phyloP scores from a whole-genome alignment of 495 filamentous ascomycete genomes.

The Podospora sp. region DNA sequence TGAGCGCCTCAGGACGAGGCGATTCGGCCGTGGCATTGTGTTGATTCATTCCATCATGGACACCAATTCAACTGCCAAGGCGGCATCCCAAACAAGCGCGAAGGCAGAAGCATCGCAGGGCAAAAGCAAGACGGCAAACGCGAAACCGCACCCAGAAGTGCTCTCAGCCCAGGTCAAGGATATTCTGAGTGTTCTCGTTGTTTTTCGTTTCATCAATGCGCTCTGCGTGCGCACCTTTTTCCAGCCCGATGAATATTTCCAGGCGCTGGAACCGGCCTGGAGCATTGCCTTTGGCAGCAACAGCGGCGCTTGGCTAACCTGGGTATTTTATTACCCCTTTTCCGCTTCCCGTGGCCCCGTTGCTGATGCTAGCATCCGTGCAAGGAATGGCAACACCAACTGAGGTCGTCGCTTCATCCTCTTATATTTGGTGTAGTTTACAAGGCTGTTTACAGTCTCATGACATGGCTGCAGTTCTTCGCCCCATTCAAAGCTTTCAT shows the following conservation, averaged over 20 bases:
- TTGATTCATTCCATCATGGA: not conserved
- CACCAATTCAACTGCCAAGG: not conserved
- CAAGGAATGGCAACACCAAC: slow-evolving; percentile 91
- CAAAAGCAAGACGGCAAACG: not conserved
- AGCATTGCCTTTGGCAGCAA: slow-evolving; percentile 75
- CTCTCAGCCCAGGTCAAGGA: slow-evolving; percentile 41
- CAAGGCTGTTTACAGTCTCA: slow-evolving; percentile 56
- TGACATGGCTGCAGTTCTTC: slow-evolving; percentile 53
- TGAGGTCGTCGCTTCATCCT: slow-evolving; percentile 93
- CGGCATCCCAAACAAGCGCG: not conserved
- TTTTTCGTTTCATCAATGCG: slow-evolving; percentile 83
- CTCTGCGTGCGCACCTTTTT: slow-evolving; percentile 89
- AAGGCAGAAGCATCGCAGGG: not conserved
- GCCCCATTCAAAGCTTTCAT: slow-evolving; percentile 58
- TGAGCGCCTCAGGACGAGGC: not conserved
- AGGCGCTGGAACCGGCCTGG: slow-evolving; percentile 96
- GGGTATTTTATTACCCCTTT: slow-evolving; percentile 61
- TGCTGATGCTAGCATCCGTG: slow-evolving; percentile 8
- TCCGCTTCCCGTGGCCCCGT: not conserved
- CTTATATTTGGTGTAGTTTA: slow-evolving; percentile 80
- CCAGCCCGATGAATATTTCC: slow-evolving; percentile 99
- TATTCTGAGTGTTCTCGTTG: slow-evolving; percentile 66
- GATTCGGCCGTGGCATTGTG: not conserved
- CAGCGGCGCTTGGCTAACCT: slow-evolving; percentile 91
- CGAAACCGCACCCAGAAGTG: slow-evolving; percentile 33